A percentile compares a stretch with the other conserved stretches of the same genome.
phyloP scores from a whole-genome alignment of 305 asterid genomes.

The Fraxinus angustifolia region DNA sequence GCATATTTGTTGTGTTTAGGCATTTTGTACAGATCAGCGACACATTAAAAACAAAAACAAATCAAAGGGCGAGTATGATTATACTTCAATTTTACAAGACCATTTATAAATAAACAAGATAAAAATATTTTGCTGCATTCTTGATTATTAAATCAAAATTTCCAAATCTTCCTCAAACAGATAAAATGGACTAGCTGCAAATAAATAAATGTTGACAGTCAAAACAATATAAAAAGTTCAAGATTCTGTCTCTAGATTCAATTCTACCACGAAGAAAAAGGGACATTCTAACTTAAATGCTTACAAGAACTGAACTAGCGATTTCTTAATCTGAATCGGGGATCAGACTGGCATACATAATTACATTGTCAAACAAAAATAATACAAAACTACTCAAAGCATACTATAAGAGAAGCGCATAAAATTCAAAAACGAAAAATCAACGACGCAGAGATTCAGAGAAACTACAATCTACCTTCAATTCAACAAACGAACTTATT shows the following conservation, averaged over 20 bases:
- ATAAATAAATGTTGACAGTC: neutral
- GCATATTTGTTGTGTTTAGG: neutral
- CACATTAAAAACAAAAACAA: neutral
- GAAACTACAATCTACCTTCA: neutral
- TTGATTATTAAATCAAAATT: neutral
- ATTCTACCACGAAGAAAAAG: neutral
- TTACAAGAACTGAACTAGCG: neutral
- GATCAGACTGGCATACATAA: neutral
- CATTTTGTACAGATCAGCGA: neutral
- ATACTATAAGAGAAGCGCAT: neutral
- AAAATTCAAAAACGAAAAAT: neutral
- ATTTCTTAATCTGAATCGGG: neutral
- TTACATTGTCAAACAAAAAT: neutral
- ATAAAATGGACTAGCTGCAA: neutral
- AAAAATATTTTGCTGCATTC: neutral
- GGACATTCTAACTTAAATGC: neutral
- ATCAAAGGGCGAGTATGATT: neutral
- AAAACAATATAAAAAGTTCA: neutral
- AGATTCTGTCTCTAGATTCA: neutral
- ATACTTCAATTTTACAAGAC: neutral
- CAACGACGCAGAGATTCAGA: neutral
- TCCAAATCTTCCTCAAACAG: neutral
- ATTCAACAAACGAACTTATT: neutral
- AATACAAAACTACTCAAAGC: neutral
- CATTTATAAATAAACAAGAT: neutral